Evolutionary conservation across 805 yeast species (phyloP).

Genomic region (Wickerhamiella kurtzmanii): DNA sequence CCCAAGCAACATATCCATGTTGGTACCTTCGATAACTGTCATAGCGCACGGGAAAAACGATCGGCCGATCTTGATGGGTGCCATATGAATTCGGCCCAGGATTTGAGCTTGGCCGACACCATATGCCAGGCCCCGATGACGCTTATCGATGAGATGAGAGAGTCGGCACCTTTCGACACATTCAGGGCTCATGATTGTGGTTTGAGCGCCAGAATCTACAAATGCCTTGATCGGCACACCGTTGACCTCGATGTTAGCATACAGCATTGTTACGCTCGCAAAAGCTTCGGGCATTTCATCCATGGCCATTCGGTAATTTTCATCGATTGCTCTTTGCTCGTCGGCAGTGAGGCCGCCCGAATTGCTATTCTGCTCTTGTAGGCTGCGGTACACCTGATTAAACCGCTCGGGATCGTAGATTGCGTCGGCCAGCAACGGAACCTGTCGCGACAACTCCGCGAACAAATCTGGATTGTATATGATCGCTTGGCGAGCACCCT

Average conservation of each 20-base stretch:
- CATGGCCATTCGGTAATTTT: slow-evolving; percentile 63
- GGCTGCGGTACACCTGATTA: slow-evolving; percentile 30
- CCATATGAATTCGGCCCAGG: slow-evolving; percentile 76
- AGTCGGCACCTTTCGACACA: slow-evolving; percentile 65
- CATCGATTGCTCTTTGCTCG: slow-evolving; percentile 48
- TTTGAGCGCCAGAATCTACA: slow-evolving; percentile 93
- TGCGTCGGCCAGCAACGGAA: slow-evolving; percentile 37
- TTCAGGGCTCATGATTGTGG: slow-evolving; percentile 64
- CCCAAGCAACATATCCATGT: slow-evolving; percentile 63
- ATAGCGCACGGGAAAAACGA: slow-evolving; percentile 53
- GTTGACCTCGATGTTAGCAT: slow-evolving; percentile 63
- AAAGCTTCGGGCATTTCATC: slow-evolving; percentile 88
- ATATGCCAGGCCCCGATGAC: slow-evolving; percentile 69
- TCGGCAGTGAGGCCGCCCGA: slow-evolving; percentile 23
- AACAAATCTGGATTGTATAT: slow-evolving; percentile 24
- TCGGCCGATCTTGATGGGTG: slow-evolving; percentile 65
- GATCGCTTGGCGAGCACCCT: slow-evolving; percentile 26
- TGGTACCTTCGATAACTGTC: slow-evolving; percentile 47
- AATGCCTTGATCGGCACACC: slow-evolving; percentile 77
- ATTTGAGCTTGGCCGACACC: slow-evolving; percentile 83
- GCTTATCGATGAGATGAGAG: slow-evolving; percentile 57
- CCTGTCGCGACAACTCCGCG: slow-evolving; percentile 24
- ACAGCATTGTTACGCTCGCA: slow-evolving; percentile 71
- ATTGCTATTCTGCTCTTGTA: slow-evolving; percentile 32
- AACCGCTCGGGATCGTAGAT: slow-evolving; percentile 39